Conservation (phyloP, 2,329 filamentous ascomycete species). For the Nemania sp. region DNA sequence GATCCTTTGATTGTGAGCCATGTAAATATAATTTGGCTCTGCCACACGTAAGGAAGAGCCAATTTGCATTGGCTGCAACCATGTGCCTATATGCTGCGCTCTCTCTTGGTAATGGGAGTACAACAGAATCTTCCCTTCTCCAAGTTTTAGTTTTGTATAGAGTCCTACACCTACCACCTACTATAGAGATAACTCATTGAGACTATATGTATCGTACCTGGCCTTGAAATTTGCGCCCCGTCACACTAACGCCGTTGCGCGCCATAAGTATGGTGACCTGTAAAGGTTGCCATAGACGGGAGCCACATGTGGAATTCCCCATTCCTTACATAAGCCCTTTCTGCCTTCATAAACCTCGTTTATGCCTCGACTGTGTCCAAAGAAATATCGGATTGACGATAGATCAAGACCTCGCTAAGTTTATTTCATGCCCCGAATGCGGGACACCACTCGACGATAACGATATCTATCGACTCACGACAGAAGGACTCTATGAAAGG, state of each 20-base stretch:
- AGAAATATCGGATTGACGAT: slow-evolving; percentile 12
- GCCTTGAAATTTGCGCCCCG: too few species aligned
- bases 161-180: too few species aligned
- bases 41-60: background rate
- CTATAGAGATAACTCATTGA: too few species aligned
- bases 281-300: slow-evolving; percentile 16
- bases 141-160: too few species aligned
- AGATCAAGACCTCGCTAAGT: slow-evolving; percentile 11
- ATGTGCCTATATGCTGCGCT: slow-evolving; percentile 1
- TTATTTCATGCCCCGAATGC: slow-evolving; percentile 27
- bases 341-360: slow-evolving; percentile 21
- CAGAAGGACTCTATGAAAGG: slow-evolving; percentile 19
- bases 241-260: background rate
- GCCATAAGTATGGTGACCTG: slow-evolving; percentile 19
- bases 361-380: slow-evolving; percentile 24
- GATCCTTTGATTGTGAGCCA: slow-evolving; percentile 3
- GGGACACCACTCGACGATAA: slow-evolving; percentile 15
- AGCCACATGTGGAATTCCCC: slow-evolving; percentile 15
- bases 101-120: too few species aligned
- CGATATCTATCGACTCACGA: slow-evolving; percentile 20
- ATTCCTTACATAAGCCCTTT: slow-evolving; percentile 26
- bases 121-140: too few species aligned
- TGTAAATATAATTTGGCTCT: slow-evolving; percentile 6
- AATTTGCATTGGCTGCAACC: slow-evolving; percentile 3
- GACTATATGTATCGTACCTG: too few species aligned